A percentile compares a stretch with the other conserved stretches of the same genome.
Conservation (phyloP, 148 eudicot species). For the Fagopyrum esculentum region DNA sequence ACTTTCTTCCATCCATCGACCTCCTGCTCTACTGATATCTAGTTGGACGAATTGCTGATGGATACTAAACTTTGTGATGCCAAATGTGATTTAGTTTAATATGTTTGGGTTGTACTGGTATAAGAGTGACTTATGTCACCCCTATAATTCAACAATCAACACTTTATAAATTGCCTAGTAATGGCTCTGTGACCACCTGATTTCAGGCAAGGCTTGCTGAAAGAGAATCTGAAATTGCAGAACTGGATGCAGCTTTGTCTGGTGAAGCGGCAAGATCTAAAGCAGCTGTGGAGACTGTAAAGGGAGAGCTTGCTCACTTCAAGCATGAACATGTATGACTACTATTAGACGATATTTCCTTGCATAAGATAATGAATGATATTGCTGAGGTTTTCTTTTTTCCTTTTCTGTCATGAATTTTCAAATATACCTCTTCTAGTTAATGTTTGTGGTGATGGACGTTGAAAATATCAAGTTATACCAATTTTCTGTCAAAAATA, state of each 20-base stretch:
- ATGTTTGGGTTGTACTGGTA: background rate
- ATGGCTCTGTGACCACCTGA: conserved; percentile 9
- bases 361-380: too few species aligned
- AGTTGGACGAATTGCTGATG: background rate
- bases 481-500: background rate
- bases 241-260: conserved; percentile 93
- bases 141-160: background rate
- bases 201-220: conserved; percentile 69
- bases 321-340: conserved; percentile 74
- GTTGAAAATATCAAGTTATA: background rate
- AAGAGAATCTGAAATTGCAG: conserved; percentile 85
- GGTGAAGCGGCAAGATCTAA: conserved; percentile 90
- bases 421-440: background rate
- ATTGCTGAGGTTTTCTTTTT: background rate
- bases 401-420: background rate
- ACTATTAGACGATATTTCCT: background rate
- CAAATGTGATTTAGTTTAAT: background rate
- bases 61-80: background rate
- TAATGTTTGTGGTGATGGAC: background rate
- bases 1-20: background rate
- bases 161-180: background rate
- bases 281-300: conserved; percentile 82
- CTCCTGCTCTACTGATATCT: background rate
- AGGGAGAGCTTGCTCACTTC: conserved; percentile 71
- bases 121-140: background rate